phyloP scores from a whole-genome alignment of 1,284 basidiomycete species.

The Ustilago cynodontis region DNA sequence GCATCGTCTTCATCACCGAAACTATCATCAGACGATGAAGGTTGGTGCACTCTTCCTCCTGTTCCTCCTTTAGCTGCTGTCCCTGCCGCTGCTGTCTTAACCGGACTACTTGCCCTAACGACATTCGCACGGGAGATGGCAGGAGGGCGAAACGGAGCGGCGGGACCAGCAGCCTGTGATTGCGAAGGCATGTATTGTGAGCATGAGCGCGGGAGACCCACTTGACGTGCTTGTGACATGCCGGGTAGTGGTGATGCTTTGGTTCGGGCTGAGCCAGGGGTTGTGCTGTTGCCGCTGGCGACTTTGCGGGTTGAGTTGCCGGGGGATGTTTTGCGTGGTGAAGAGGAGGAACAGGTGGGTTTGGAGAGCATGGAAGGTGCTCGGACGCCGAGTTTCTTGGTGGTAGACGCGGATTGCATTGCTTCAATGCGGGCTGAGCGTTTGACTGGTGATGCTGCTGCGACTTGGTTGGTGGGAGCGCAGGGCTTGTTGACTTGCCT shows the following conservation, averaged over 20 bases:
- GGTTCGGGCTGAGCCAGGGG: slow-evolving; percentile 7
- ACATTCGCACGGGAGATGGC: slow-evolving; percentile 15
- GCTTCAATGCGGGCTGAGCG: slow-evolving; percentile 47
- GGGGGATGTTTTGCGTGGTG: slow-evolving; percentile 18
- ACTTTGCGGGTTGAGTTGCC: background rate
- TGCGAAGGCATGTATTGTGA: slow-evolving; percentile 35
- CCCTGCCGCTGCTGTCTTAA: background rate
- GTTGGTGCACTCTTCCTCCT: slow-evolving; percentile 4
- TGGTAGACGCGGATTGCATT: slow-evolving; percentile 32
- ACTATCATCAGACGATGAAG: slow-evolving; percentile 44
- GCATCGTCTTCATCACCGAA: slow-evolving; percentile 49
- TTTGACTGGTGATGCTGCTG: slow-evolving; percentile 31
- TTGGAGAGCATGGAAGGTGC: slow-evolving; percentile 25
- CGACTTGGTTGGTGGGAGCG: background rate
- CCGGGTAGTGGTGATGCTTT: slow-evolving; percentile 21
- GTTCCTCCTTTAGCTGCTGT: too few relatives aligned
- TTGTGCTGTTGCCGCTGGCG: background rate
- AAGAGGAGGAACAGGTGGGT: slow-evolving; percentile 8
- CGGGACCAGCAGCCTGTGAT: slow-evolving; percentile 11
- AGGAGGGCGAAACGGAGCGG: slow-evolving; percentile 44
- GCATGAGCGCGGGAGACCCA: slow-evolving; percentile 33
- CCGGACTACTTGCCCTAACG: slow-evolving; percentile 6
- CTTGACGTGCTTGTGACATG: slow-evolving; percentile 46
- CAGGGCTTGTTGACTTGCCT: too few relatives aligned
- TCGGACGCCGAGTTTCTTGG: slow-evolving; percentile 45